These are phyloP conservation scores for Multifurca ochricompacta DNA, from an alignment of 768 basidiomycete species.

Conservation along the genomic window DNA sequence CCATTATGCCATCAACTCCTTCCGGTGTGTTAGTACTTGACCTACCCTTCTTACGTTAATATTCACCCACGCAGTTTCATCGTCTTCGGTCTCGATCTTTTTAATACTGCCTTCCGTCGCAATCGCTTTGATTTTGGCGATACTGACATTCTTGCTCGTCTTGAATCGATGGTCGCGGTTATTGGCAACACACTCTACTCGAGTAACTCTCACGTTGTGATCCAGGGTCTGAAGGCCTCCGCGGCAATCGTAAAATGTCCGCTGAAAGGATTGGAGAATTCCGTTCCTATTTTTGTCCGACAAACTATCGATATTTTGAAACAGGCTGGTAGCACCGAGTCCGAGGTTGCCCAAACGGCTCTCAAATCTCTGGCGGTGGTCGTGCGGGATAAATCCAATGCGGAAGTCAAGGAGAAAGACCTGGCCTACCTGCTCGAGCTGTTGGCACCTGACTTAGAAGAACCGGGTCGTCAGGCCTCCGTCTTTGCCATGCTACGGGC, in stretches of 20 bases:
- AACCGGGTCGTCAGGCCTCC: constrained; percentile 73
- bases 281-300: constrained; percentile 73
- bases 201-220: constrained; percentile 62
- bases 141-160: constrained; percentile 59
- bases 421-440: constrained; percentile 81
- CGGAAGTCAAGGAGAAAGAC: constrained; percentile 84
- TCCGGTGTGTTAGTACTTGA: constrained; percentile 45
- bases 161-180: constrained; percentile 79
- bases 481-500: constrained; percentile 86
- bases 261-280: constrained; percentile 60
- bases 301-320: constrained; percentile 81
- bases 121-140: constrained; percentile 83
- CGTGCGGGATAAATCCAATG: constrained; percentile 79
- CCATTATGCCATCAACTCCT: constrained; percentile 81
- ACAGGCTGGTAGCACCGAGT: constrained; percentile 77
- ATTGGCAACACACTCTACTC: constrained; percentile 94
- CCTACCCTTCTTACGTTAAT: constrained; percentile 3
- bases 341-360: constrained; percentile 82
- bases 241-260: constrained; percentile 82
- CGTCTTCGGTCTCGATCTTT: constrained; percentile 84
- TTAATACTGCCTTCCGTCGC: constrained; percentile 79
- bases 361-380: constrained; percentile 81
- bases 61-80: constrained; percentile 53
- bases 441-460: constrained; percentile 84
- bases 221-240: constrained; percentile 68